These are phyloP conservation scores for Pseudogymnoascus verrucosus DNA, from an alignment of 2,329 filamentous ascomycete species.

Conservation along the genomic window DNA sequence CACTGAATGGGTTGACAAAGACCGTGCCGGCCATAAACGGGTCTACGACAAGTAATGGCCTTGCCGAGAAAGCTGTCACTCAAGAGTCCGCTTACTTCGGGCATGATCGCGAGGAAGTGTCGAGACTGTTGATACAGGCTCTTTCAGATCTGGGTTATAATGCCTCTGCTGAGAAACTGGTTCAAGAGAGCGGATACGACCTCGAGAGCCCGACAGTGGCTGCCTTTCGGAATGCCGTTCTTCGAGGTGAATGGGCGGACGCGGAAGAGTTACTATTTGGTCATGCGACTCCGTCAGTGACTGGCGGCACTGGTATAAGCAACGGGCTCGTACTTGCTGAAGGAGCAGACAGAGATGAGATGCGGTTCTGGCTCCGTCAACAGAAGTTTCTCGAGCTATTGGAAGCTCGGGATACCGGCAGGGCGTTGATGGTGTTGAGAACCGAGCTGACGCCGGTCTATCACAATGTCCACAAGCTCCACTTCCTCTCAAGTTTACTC, in stretches of 20 bases:
- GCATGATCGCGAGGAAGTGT: constrained; percentile 88
- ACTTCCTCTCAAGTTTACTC: constrained; percentile 76
- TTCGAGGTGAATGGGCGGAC: constrained; percentile 72
- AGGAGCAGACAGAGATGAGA: constrained; percentile 65
- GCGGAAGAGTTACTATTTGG: constrained; percentile 76
- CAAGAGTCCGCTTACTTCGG: constrained; percentile 55
- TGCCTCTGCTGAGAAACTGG: constrained; percentile 64
- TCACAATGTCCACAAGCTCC: constrained; percentile 67
- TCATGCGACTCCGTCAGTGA: constrained; percentile 17
- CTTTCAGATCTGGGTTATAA: constrained; percentile 82
- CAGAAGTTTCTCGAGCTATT: constrained; percentile 93
- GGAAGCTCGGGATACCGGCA: constrained; percentile 63
- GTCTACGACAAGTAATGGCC: constrained; percentile 32
- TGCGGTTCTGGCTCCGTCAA: constrained; percentile 82
- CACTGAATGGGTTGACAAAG: constrained; percentile 42
- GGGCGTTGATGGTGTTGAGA: constrained; percentile 74
- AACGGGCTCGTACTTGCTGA: constrained; percentile 58
- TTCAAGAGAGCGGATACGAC: constrained; percentile 75
- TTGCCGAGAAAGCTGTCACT: constrained; percentile 17
- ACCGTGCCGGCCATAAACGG: constrained; percentile 45
- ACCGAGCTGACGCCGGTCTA: constrained; percentile 81
- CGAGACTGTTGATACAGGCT: constrained; percentile 84
- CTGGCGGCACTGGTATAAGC: constrained; percentile 25
- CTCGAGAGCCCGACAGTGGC: constrained; percentile 80
- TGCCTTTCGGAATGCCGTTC: constrained; percentile 73